phyloP scores from a whole-genome alignment of 1,284 basidiomycete genomes.

The Afroboletus lepidellus region DNA sequence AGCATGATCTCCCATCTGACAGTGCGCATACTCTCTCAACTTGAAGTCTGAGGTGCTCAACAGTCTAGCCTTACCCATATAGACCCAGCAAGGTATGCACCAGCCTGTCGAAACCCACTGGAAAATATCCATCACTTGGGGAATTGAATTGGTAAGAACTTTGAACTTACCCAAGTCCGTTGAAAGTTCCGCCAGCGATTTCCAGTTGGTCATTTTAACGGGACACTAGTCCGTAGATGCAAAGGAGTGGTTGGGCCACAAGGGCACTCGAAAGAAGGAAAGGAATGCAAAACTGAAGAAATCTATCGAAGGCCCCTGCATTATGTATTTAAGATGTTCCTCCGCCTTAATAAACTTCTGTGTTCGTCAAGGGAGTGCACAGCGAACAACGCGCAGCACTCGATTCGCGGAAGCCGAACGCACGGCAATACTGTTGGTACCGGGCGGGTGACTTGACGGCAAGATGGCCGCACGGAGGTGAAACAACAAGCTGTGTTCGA shows the following conservation, averaged over 20 bases:
- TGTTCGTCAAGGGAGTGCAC: constrained; percentile 9
- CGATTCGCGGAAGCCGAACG: constrained; percentile 20
- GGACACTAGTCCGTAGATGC: background rate
- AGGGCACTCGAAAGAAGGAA: constrained; percentile 2
- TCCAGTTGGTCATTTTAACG: constrained; percentile 28
- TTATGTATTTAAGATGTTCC: constrained; percentile 21
- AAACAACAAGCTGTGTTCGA: constrained; percentile 8
- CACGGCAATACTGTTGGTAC: constrained; percentile 14
- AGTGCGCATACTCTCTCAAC: constrained; percentile 1
- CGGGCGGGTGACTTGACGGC: constrained; percentile 21
- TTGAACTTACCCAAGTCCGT: constrained; percentile 23
- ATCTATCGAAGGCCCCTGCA: background rate
- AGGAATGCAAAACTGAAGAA: constrained; percentile 1
- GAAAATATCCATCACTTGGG: background rate
- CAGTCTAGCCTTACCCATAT: constrained; percentile 23
- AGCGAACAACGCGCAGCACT: constrained; percentile 1
- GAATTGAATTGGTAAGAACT: background rate
- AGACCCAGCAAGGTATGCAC: constrained; percentile 30
- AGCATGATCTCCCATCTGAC: constrained; percentile 33
- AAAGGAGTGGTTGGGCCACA: constrained; percentile 6
- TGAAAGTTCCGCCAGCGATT: constrained; percentile 25
- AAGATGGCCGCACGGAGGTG: constrained; percentile 12
- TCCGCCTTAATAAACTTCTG: constrained; percentile 13
- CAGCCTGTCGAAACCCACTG: constrained; percentile 28
- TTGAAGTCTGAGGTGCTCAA: background rate